A percentile compares a stretch with the other conserved stretches of the same genome.
Evolutionary conservation across 371 early-diverging fungal genomes (phyloP).

Genomic region (Cokeromyces recurvatus): DNA sequence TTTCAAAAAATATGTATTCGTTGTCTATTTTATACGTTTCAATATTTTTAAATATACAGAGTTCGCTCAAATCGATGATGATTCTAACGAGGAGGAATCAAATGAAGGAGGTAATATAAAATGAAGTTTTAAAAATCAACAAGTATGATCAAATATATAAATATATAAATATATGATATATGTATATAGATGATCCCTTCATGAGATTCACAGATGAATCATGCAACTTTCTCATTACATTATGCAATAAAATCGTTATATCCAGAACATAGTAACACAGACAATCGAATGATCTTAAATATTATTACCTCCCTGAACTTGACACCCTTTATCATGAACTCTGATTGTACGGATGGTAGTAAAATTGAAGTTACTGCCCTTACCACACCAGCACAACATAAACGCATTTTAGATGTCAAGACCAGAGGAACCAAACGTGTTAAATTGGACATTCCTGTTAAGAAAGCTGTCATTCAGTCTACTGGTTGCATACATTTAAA

Average conservation of each 20-base stretch:
- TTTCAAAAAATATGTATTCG: no score
- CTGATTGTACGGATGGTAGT: neutral
- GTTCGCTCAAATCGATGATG: no score
- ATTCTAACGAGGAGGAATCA: no score
- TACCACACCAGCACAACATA: slow-evolving; percentile 1
- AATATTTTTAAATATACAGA: no score
- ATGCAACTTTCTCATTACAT: slow-evolving; percentile 1
- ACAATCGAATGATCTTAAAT: slow-evolving; percentile 1
- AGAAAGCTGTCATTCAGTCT: slow-evolving; percentile 1
- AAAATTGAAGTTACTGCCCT: slow-evolving; percentile 1
- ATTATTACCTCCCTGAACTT: neutral
- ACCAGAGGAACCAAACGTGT: slow-evolving; percentile 2
- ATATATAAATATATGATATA: no score
- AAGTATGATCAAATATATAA: no score
- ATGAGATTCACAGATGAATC: no score
- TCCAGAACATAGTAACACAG: neutral
- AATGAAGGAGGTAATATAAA: no score
- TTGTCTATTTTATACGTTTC: no score
- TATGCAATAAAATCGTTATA: slow-evolving; percentile 2
- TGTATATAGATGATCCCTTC: no score
- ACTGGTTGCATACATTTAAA: slow-evolving; percentile 1
- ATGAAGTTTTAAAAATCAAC: no score
- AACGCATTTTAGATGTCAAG: neutral
- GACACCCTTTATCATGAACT: slow-evolving; percentile 1
- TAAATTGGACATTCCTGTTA: neutral